Evolutionary conservation across 179 eudicot species (phyloP).

Genomic region (Amaranthus tricolor): DNA sequence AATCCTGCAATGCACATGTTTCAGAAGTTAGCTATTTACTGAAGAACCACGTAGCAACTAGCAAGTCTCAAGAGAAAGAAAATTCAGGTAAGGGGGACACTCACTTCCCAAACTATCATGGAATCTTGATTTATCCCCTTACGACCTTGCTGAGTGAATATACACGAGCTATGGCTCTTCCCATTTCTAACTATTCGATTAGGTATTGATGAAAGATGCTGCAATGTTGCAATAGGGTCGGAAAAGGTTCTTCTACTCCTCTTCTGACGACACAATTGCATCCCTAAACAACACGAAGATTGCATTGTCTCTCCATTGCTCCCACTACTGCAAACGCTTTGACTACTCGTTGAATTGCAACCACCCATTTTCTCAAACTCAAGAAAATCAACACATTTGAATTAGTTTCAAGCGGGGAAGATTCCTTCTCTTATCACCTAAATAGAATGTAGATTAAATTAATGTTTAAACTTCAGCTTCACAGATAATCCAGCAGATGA

Average conservation of each 20-base stretch:
- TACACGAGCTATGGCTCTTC: slow-evolving; percentile 73
- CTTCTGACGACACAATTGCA: slow-evolving; percentile 47
- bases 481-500: slow-evolving; percentile 21
- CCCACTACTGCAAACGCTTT: slow-evolving; percentile 59
- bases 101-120: slow-evolving; percentile 99
- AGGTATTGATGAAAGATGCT: slow-evolving; percentile 77
- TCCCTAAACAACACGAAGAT: slow-evolving; percentile 50
- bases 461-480: slow-evolving; percentile 8
- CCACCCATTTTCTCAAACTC: slow-evolving; percentile 73
- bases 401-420: slow-evolving; percentile 20
- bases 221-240: slow-evolving; percentile 54
- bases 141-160: slow-evolving; percentile 96
- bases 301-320: slow-evolving; percentile 62
- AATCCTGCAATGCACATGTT: slow-evolving; percentile 53
- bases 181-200: slow-evolving; percentile 76
- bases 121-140: slow-evolving; percentile 98
- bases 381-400: slow-evolving; percentile 30
- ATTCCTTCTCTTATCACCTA: slow-evolving; percentile 12
- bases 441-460: slow-evolving; percentile 11
- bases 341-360: slow-evolving; percentile 69
- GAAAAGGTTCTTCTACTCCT: slow-evolving; percentile 64
- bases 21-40: slow-evolving; percentile 7
- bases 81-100: slow-evolving; percentile 18
- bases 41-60: background rate
- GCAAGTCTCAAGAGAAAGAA: background rate